phyloP scores from a whole-genome alignment of 345 rosid genomes.

The Carallia brachiata region DNA sequence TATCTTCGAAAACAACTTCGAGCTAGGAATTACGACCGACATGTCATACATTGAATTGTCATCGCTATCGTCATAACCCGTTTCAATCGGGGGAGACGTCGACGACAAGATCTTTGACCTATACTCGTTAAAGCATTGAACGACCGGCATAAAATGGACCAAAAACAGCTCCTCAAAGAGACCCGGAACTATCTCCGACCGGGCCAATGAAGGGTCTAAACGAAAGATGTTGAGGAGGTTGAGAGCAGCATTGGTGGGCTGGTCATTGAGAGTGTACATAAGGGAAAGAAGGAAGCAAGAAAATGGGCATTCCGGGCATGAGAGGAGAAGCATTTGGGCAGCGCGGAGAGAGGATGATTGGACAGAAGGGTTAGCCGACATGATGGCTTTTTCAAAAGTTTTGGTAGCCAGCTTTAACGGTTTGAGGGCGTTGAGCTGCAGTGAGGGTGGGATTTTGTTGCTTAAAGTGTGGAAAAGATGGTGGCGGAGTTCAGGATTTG shows the following conservation, averaged over 20 bases:
- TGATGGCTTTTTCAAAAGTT: slow-evolving; percentile 47
- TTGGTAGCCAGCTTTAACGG: slow-evolving; percentile 39
- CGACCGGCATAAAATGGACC: slow-evolving; percentile 49
- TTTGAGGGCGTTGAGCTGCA: slow-evolving; percentile 26
- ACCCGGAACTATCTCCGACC: slow-evolving; percentile 45
- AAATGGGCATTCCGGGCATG: slow-evolving; percentile 31
- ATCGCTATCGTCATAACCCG: slow-evolving; percentile 9
- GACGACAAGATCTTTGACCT: slow-evolving; percentile 38
- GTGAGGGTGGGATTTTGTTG: slow-evolving; percentile 18
- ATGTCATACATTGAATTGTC: slow-evolving; percentile 29
- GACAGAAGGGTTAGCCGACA: slow-evolving; percentile 22
- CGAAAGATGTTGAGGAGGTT: slow-evolving; percentile 39
- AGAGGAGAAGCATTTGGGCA: slow-evolving; percentile 46
- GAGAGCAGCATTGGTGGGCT: slow-evolving; percentile 40
- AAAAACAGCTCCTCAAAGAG: slow-evolving; percentile 54
- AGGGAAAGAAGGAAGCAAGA: slow-evolving; percentile 54
- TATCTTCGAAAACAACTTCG: slow-evolving; percentile 50
- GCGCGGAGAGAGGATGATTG: slow-evolving; percentile 48
- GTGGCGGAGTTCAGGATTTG: slow-evolving; percentile 47
- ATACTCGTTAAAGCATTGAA: slow-evolving; percentile 40
- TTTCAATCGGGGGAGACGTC: slow-evolving; percentile 9
- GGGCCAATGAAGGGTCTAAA: slow-evolving; percentile 44
- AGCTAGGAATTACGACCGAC: slow-evolving; percentile 34
- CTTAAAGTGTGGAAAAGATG: slow-evolving; percentile 38
- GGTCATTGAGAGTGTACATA: slow-evolving; percentile 37